Conservation (phyloP, 1,139 yeast genomes). For the Protomyces lactucae-debilis region DNA sequence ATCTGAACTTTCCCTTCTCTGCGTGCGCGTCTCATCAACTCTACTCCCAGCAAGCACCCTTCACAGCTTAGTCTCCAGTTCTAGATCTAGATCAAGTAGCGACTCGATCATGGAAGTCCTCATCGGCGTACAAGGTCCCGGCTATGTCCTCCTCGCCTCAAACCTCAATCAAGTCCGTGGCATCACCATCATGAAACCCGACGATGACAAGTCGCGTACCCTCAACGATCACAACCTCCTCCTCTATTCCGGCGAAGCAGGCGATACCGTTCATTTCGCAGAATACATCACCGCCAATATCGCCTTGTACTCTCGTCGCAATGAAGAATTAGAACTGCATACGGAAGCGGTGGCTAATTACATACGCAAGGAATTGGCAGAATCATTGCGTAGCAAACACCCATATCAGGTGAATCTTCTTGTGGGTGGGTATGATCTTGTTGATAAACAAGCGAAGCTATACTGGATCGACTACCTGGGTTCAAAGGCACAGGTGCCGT, state of each 20-base stretch:
- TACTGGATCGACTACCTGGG: constrained; percentile 95
- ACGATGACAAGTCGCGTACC: constrained; percentile 80
- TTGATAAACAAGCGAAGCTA: constrained; percentile 58
- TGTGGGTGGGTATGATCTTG: constrained; percentile 76
- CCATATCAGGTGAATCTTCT: constrained; percentile 92
- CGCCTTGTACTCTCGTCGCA: constrained; percentile 57
- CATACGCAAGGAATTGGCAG: constrained; percentile 82
- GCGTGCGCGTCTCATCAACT: not conserved
- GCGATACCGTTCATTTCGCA: constrained; percentile 57
- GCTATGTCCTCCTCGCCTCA: constrained; percentile 51
- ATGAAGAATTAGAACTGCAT: constrained; percentile 64
- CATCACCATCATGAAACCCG: constrained; percentile 75
- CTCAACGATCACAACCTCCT: constrained; percentile 73
- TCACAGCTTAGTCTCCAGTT: too few relatives aligned
- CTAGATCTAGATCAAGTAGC: not conserved
- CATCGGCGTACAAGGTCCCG: constrained; percentile 26
- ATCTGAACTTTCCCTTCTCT: not conserved
- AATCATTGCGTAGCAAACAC: constrained; percentile 77
- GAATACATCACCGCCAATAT: constrained; percentile 65
- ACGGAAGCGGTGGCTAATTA: constrained; percentile 84
- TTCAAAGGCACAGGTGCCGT: constrained; percentile 82
- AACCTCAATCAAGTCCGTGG: constrained; percentile 94
- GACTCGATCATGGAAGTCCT: constrained; percentile 14
- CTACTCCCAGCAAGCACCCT: too few relatives aligned
- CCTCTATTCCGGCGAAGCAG: constrained; percentile 94